phyloP scores from a whole-genome alignment of 108 stramenopile species.

The Pseudonitzschia pungens region DNA sequence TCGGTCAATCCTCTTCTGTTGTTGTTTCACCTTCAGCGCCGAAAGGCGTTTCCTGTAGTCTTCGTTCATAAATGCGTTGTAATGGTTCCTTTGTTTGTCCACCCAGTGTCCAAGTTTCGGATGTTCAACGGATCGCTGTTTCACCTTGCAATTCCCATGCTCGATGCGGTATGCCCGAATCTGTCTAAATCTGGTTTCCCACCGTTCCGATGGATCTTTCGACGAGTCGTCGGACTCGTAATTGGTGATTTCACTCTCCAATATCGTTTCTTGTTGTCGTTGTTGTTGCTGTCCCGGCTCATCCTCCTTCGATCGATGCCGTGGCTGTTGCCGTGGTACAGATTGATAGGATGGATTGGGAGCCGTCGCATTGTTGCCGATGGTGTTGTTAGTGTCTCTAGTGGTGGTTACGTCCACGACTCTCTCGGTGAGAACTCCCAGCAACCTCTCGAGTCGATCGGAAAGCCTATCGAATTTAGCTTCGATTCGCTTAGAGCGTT shows the following conservation, averaged over 20 bases:
- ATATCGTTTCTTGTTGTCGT: neutral
- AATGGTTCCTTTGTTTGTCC: neutral
- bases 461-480: no score
- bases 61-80: neutral
- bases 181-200: neutral
- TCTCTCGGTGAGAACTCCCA: no score
- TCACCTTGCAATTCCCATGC: neutral
- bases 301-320: no score
- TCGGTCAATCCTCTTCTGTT: no score
- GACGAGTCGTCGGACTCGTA: neutral
- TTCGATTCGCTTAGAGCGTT: no score
- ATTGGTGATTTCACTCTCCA: no score
- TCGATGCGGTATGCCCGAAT: neutral
- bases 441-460: no score
- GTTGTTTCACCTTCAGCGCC: no score
- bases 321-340: neutral
- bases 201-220: neutral
- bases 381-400: neutral
- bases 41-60: no score
- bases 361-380: neutral
- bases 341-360: no score
- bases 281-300: neutral
- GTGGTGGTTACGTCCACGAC: no score
- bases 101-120: neutral
- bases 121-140: neutral